Base-by-base conservation (phyloP, 2,329 filamentous ascomycete genomes). In the Emericellopsis atlantica region DNA sequence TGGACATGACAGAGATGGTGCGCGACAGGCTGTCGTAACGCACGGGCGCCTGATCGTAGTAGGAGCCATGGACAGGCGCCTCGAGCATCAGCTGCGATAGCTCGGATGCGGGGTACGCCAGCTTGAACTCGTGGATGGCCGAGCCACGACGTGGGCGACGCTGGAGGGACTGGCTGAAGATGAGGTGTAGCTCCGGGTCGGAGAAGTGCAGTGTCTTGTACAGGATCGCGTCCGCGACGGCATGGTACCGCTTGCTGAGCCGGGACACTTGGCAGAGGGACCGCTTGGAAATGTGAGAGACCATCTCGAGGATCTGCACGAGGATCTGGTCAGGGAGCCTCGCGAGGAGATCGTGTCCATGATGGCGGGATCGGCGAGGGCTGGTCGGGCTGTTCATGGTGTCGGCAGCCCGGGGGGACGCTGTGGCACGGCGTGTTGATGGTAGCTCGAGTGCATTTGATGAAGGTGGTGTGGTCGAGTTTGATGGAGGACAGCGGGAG, bases 1-100 rank as follows among this genome's bases (percentile, higher is more conserved):
- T 70, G 16, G 64, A 67, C 67, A 71, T 70, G 39, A 62, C 61
- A 4, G 65, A 64, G 29, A 71, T 62, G 35, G 65, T 65, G 45
- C 64, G 62, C 21, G 65, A 65, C 22, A 71, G 55, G 40, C 56
- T 59, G 47, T 70, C 66, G 42, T 64, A 59, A 35, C 55, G 58
- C 42, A 52, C 44, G 21, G 57, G 51, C 24, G 43, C 44, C 40
- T 58, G 32, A 21, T 46, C 40, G 22, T 42, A 34, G 43, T 57
- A 54, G 2, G 55, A 54, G 39, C 51, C 51, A 42, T 56, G 54
- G 39, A 62, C 51, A 36, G 61, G 54, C 5, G 51, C 55, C 41
- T 39, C 24, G 31, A 40, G 15, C 36, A 61, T 57, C 36, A 69
- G 52, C n/a, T 61, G 58, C 29, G 58, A 59, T 43, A 70, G 53